A percentile compares a stretch with the other conserved stretches of the same genome.
phyloP scores from a whole-genome alignment of 2,329 filamentous ascomycete species.

The Hypoxylon sp. region DNA sequence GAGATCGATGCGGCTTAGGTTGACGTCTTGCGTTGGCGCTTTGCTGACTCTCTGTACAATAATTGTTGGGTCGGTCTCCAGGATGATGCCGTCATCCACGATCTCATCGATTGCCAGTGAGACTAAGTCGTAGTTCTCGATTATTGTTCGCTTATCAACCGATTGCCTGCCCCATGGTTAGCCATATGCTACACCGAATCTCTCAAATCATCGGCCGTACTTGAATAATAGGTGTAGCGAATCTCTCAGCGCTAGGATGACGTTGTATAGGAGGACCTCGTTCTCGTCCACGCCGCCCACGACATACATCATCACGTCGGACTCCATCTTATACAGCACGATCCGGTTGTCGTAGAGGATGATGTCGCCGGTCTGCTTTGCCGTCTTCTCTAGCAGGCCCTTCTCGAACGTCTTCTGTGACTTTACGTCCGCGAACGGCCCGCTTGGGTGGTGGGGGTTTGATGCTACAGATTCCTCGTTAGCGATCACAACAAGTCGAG shows the following conservation, averaged over 20 bases:
- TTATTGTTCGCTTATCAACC: slow-evolving; percentile 96
- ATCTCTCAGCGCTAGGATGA: slow-evolving; percentile 91
- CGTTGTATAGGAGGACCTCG: slow-evolving; percentile 95
- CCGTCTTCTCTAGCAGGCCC: slow-evolving; percentile 93
- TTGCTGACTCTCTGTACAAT: slow-evolving; percentile 93
- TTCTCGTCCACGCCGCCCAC: slow-evolving; percentile 95
- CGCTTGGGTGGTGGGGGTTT: slow-evolving; percentile 64
- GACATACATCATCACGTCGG: slow-evolving; percentile 95
- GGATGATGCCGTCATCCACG: slow-evolving; percentile 93
- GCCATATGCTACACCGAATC: slow-evolving; percentile 10
- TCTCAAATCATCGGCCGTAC: slow-evolving; percentile 66
- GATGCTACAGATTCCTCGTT: slow-evolving; percentile 56
- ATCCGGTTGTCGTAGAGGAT: slow-evolving; percentile 98
- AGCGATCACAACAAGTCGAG: slow-evolving; percentile 33
- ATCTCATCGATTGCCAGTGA: slow-evolving; percentile 96
- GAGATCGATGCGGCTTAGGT: slow-evolving; percentile 93
- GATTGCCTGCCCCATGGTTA: slow-evolving; percentile 75
- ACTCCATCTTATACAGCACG: slow-evolving; percentile 98
- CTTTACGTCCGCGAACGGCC: slow-evolving; percentile 90
- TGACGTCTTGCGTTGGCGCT: slow-evolving; percentile 90
- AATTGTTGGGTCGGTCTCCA: slow-evolving; percentile 96
- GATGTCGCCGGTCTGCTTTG: slow-evolving; percentile 95
- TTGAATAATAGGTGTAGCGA: slow-evolving; percentile 92
- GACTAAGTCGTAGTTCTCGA: slow-evolving; percentile 98
- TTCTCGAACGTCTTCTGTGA: slow-evolving; percentile 98